Base-by-base conservation (phyloP, 2,329 filamentous ascomycete genomes). In the Diaporthe citri region DNA sequence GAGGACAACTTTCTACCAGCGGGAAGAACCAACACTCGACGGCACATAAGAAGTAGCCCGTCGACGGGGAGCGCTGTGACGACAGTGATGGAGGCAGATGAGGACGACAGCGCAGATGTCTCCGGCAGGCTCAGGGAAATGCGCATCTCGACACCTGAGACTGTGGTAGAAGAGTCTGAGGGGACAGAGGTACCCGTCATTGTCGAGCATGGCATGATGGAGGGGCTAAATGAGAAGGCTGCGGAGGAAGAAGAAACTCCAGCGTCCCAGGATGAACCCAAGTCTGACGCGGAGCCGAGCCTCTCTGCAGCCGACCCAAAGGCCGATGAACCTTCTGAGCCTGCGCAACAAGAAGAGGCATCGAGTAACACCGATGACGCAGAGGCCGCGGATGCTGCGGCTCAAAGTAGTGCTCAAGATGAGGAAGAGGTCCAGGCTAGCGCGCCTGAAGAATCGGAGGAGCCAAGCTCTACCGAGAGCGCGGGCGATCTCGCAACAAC, bases 11-110 rank as follows among this genome's bases (percentile, higher is more conserved):
- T 86, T 85, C 82, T 90, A 83, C 80, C 90, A 82, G 77, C 90
- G 82, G 78, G 91, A 71, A 87, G 88, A 78, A 92, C 93, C 71
- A 97, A 95, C 80, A 96, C 95, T 8, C 92, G 96, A 81, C 90
- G 95, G 77, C 95, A 98, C 82, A 93, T 91, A 78, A 89, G 95
- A 79, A 94, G 94, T 82, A 96, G 93, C 77, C 93, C 94, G 34
- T 96, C 94, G 20, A 93, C 93, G 20, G 93, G 94, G 66, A 95
- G 93, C 71, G 90, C 93, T 6, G 93, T 98, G 28, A 92, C 92
- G 1, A 97, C 95, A 0, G 95, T 97, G 20, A 89, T 95, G 48
- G 95, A 97, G 82, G 92, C 95, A 67, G 92, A 94, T 73, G 95
- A 97, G 79, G 95, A 97, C 76, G 91, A 93, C 25, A 79, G 84